Conservation (phyloP, 2,329 filamentous ascomycete species). For the Epichloe aotearoae region DNA sequence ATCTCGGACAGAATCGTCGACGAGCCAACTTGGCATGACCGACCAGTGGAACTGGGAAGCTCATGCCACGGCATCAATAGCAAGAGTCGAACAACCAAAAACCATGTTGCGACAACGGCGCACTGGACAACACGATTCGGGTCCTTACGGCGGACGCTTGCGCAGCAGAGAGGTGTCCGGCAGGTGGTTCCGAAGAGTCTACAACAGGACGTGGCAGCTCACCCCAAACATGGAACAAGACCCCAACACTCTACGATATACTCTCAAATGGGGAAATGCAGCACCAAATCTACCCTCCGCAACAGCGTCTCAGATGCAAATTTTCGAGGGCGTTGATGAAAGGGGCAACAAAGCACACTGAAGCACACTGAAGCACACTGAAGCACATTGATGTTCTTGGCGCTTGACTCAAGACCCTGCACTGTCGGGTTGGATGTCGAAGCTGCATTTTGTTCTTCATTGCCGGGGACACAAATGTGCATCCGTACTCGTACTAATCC, state of each 20-base stretch:
- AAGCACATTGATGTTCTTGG: constrained; percentile 1
- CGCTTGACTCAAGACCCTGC: background rate
- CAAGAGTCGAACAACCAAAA: constrained; percentile 23
- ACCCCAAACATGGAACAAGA: constrained; percentile 28
- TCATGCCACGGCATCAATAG: constrained; percentile 26
- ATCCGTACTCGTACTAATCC: constrained; percentile 11
- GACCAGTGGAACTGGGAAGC: constrained; percentile 28
- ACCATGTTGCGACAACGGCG: constrained; percentile 20
- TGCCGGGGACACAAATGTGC: background rate
- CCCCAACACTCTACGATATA: constrained; percentile 17
- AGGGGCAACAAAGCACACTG: constrained; percentile 11
- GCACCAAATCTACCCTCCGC: constrained; percentile 17
- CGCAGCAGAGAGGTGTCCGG: constrained; percentile 20
- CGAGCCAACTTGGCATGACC: background rate
- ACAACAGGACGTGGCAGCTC: constrained; percentile 31
- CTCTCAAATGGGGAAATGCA: constrained; percentile 33
- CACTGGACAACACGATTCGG: constrained; percentile 23
- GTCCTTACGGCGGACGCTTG: constrained; percentile 23
- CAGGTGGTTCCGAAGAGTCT: constrained; percentile 35
- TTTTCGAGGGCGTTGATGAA: constrained; percentile 35
- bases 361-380: background rate
- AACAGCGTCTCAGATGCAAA: constrained; percentile 21
- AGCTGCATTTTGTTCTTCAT: no score
- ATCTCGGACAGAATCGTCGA: constrained; percentile 6
- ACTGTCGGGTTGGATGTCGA: no score